Evolutionary conservation across 768 basidiomycete genomes (phyloP).

Genomic region (Mycena rosella): DNA sequence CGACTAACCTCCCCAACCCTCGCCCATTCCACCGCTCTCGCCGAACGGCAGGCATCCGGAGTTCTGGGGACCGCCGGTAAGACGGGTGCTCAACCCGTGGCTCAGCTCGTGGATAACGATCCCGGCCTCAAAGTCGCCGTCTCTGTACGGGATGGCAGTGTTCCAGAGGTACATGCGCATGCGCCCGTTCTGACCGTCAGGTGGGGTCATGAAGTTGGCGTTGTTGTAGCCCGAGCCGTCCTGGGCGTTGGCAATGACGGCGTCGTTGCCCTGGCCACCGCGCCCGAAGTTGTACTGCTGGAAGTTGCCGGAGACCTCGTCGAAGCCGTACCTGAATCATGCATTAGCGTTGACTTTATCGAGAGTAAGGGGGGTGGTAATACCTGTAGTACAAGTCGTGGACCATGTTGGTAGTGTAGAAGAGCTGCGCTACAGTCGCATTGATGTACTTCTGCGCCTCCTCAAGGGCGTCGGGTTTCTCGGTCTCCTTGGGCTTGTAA

Average conservation of each 20-base stretch:
- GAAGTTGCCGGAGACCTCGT: conserved; percentile 94
- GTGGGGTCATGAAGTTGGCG: conserved; percentile 91
- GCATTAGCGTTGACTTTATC: background rate
- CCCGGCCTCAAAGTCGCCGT: conserved; percentile 96
- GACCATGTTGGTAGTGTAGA: conserved; percentile 86
- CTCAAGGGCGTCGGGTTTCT: conserved; percentile 66
- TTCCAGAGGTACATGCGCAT: conserved; percentile 99
- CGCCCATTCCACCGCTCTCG: conserved; percentile 97
- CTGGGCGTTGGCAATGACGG: conserved; percentile 94
- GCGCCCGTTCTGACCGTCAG: conserved; percentile 87
- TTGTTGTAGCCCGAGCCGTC: conserved; percentile 95
- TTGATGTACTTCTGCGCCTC: conserved; percentile 90
- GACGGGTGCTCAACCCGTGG: conserved; percentile 93
- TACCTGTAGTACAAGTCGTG: conserved; percentile 87
- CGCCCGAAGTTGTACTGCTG: conserved; percentile 97
- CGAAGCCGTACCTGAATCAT: conserved; percentile 83
- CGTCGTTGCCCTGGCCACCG: conserved; percentile 89
- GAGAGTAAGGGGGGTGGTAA: conserved; percentile 16
- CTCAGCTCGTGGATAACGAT: conserved; percentile 94
- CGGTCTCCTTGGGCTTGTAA: conserved; percentile 77
- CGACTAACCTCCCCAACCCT: conserved; percentile 88
- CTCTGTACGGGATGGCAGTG: conserved; percentile 89
- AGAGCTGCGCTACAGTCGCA: conserved; percentile 87
- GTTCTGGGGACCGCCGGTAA: conserved; percentile 94
- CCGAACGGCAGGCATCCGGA: conserved; percentile 97